Base-by-base conservation (phyloP, 1,139 yeast genomes). In the Sugiyamaella japonica region DNA sequence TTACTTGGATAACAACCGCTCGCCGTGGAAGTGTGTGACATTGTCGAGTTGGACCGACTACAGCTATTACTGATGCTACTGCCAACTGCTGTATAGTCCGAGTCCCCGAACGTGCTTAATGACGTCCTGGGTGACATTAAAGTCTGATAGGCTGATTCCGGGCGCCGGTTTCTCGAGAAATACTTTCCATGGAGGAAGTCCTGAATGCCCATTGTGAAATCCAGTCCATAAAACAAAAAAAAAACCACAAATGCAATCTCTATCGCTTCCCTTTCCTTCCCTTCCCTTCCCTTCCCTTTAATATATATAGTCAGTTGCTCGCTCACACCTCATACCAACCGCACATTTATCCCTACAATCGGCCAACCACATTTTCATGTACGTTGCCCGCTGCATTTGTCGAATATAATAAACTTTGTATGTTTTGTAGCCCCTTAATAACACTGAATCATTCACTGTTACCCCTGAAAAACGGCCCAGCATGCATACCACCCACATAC, bases 121-220 rank as follows among this genome's bases (percentile, higher is more conserved):
- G 51, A 48, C 2, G 34, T 13, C 16, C 51, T 28, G 9, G 44
- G 51, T 7, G 42, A 46, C 6, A 37, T 20, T 6, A 25, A 5
- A 2, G 41, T 16, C 8, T 48, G 38, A 29, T 48, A 48, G n/a
- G 25, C 25, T 7, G 34, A 39, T 12, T 48, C 51, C 2, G 51
- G 51, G 5, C 51, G 38, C 13, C 51, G 51, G 17, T 23, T 36
- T 23, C 32, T 48, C 16, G n/a, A 37, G 45, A 48, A 48, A 16
- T 48, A 48, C 10, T 40, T 48, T 23, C 51, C 51, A 32, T 48
- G 44, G 38, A 48, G 39, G 51, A 48, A 12, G 7, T 36, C 45
- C 13, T 48, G 44, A 16, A 48, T 39, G 16, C 16, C 34, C 51
- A 48, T 48, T 39, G 34, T 20, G 13, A 20, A 29, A 3, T 16